Base-by-base conservation (phyloP, 2,329 filamentous ascomycete genomes). In the Cladosporium cucumerinum region DNA sequence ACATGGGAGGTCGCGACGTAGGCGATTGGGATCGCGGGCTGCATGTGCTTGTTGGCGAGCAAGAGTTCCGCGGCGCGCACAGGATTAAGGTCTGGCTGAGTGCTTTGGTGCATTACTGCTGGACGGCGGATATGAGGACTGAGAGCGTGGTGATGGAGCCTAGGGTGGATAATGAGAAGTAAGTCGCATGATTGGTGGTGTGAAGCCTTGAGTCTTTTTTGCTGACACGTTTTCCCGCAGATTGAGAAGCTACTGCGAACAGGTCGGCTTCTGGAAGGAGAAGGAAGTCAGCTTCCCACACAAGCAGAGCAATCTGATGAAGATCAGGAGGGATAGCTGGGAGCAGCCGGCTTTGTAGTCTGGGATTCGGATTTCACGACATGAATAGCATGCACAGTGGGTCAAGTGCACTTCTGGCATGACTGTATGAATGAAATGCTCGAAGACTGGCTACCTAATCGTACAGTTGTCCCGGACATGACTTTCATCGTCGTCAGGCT, bases 101-200 rank as follows among this genome's bases (percentile, higher is more conserved):
- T 60, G 89, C 92, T 23, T 76, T 98, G 70, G 88, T 95, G n/a
- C 95, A 99, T 77, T 94, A 89, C 82, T 91, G 89, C 70, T 89
- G 91, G 74, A 80, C 89, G 68, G 84, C 88, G 2, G 93, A 97
- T 75, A 84, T 87, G 70, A 83, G 95, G 68, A 98, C 94, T 1
- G 88, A 92, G 81, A 89, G 86, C 61, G 85, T 98, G 25, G 89
- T 92, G 74, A 79, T 98, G 71, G 95, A 99, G 79, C 95, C 95
- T 2, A 86, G 95, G 74, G 85, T 98, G 14, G 95, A 99, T 76
- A 98, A 99, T 76, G 81, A 84, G 64, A 93, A 91, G 94, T 97
- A 77, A 78, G 88, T 81, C 25, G 8, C n/a, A 21, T 4, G 39
- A 21, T 1, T 46, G 7, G 39, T 11, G 12, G 5, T 21, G 39